These are phyloP conservation scores for Nepenthes alata DNA, from an alignment of 179 eudicot genomes.

Conservation along the genomic window DNA sequence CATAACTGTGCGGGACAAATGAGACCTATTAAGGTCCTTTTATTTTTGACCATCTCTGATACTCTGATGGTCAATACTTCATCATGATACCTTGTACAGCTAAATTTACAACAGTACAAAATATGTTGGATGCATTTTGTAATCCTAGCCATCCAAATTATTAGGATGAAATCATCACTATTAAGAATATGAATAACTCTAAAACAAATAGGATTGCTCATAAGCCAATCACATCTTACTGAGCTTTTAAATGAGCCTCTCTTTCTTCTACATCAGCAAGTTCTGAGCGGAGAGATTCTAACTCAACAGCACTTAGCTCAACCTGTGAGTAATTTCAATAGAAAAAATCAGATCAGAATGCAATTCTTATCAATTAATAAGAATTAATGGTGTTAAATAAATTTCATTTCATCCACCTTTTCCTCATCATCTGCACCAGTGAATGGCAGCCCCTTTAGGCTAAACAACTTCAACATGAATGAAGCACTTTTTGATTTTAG, in stretches of 20 bases:
- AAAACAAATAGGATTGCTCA: not conserved
- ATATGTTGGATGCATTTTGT: too few relatives aligned
- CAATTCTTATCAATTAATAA: not conserved
- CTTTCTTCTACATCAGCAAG: constrained; percentile 71
- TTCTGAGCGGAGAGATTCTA: constrained; percentile 73
- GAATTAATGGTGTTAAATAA: not conserved
- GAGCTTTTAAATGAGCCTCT: constrained; percentile 87
- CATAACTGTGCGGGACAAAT: too few relatives aligned
- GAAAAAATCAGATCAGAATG: not conserved
- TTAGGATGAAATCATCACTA: too few relatives aligned
- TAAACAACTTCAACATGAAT: constrained; percentile 69
- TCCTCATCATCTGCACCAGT: constrained; percentile 54
- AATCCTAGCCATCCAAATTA: too few relatives aligned
- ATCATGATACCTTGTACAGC: too few relatives aligned
- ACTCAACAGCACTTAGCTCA: constrained; percentile 61
- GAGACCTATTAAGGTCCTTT: too few relatives aligned
- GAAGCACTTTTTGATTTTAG: constrained; percentile 42
- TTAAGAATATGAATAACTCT: not conserved
- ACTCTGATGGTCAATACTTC: too few relatives aligned
- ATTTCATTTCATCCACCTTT: constrained; percentile 34
- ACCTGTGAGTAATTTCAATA: constrained; percentile 24
- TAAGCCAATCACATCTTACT: constrained; percentile 21
- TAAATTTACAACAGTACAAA: too few relatives aligned
- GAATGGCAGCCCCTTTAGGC: constrained; percentile 48
- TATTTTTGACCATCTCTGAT: too few relatives aligned